Evolutionary conservation across 202 grass and related monocot genomes (phyloP), one percentile per base, ranked within the genome.

Genomic region (Musa balbisiana): DNA sequence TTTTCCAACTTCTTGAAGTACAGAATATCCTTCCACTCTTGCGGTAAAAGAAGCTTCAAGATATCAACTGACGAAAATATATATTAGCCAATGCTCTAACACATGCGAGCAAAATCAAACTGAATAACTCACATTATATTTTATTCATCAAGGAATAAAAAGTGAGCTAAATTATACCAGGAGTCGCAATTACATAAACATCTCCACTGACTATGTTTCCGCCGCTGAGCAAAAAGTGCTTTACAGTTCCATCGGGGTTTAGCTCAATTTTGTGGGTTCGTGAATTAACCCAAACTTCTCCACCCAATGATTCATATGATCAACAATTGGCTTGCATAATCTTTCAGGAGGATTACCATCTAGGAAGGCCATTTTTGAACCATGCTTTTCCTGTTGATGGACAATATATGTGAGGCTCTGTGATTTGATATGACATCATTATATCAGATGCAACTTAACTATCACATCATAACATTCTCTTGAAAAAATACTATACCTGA

Each of bases 281-380:
- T 75, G 94, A 93, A 89, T 94, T 98, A 79, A 98, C 73, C 27
- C 72, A 79, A 76, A 98, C 91, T 73, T 98, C 94, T 81, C 94
- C 94, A 81, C 88, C 91, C 82, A 91, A 85, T 82, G 88, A 93
- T 21, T 62, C 82, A 80, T 83, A 59, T 98, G 91, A 54, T 93
- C 85, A 86, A 85, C 90, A 87, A 93, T 89, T 67, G 91, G 94
- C 90, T 89, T 91, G 54, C 94, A 98, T 56, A 98, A 75, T 72
- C 94, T 89, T 84, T 98, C 94, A 83, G 94, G 91, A 62, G 94
- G 94, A 73, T 92, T 98, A 60, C 94, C 94, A 80, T 98, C 94
- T 78, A 98, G 89, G 83, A 98, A 98, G 63, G 94, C 94, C 88
- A 92, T 94, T 84, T 98, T 93, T 11, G 94, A 98, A 69, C 94